Evolutionary conservation across 495 filamentous ascomycete species (phyloP), one percentile per base, ranked within the genome.

Genomic region (Clohesyomyces aquaticus): DNA sequence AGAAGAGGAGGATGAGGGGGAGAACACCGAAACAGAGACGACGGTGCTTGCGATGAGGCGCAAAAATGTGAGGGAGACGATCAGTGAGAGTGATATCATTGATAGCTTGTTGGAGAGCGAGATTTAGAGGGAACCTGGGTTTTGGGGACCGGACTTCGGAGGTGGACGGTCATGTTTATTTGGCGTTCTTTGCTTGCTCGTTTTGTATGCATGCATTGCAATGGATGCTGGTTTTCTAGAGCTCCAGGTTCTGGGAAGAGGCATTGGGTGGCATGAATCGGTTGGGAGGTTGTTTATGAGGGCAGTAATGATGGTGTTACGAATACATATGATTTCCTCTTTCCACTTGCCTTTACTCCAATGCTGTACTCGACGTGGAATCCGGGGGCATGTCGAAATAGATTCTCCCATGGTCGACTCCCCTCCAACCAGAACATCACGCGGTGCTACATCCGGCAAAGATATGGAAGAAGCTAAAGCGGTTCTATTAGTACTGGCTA

Each of bases 11-110:
- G 73, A 59, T 10, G 50, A 46, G 22, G 76, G 74, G 53, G 69
- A 57, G 12, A 19, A 18, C n/a, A 35, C 74, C 1, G 69, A 66
- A 3, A 77, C 77, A 12, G 75, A 74, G 43, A 76, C 75, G 27
- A 75, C 74, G 27, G 74, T 74, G 21, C 18, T 19, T 14, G 58
- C 28, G 28, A 29, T 42, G 43, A 56, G 29, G 56, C 23, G 25
- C 18, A 28, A 22, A 4, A 45, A 11, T 42, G 52, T 55, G 70
- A 42, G 19, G 27, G 23, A 23, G 27, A 32, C 26, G 6, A 27
- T 55, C 16, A 61, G 29, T n/a, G 66, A 70, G 35, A 67, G 68
- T 21, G 64, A 64, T 60, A 61, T 69, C 35, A 56, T 72, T 29
- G 67, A 72, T 56, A 62, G 56, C 35, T 47, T 72, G 46, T 50